Conservation (phyloP, 2,329 filamentous ascomycete species). For the Sporothrix brunneoviolacea region DNA sequence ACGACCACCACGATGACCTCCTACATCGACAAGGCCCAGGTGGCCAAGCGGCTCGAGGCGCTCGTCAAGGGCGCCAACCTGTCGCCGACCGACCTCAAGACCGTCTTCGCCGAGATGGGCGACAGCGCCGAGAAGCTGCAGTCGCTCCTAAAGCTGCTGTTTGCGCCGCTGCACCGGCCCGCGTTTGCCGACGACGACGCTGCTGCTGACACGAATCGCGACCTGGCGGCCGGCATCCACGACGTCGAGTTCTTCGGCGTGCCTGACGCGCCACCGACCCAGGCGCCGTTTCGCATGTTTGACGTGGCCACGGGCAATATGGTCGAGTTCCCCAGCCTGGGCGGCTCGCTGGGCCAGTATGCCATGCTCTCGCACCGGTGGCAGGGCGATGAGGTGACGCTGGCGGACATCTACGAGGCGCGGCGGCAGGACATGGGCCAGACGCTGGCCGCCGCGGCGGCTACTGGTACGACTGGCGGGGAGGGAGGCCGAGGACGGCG, state of each 20-base stretch:
- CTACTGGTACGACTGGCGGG: too few relatives aligned
- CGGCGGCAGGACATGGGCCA: background rate
- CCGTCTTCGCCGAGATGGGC: background rate
- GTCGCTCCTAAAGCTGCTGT: conserved; percentile 21
- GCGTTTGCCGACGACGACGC: conserved; percentile 17
- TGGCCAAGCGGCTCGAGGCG: background rate
- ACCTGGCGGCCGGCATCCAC: conserved; percentile 15
- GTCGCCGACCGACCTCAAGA: background rate
- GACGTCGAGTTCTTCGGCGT: conserved; percentile 21
- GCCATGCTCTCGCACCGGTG: conserved; percentile 31
- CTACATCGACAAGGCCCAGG: background rate
- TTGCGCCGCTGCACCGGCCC: conserved; percentile 22
- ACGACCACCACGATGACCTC: background rate
- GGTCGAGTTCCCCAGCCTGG: conserved; percentile 22
- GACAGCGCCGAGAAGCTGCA: conserved; percentile 20
- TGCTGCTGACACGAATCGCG: conserved; percentile 1
- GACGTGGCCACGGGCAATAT: conserved; percentile 28
- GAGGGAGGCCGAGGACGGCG: too few relatives aligned
- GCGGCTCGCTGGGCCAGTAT: conserved; percentile 24
- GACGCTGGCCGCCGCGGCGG: too few relatives aligned
- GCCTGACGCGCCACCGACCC: conserved; percentile 14
- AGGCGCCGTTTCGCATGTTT: conserved; percentile 27
- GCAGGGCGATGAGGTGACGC: conserved; percentile 22
- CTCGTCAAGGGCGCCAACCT: background rate
- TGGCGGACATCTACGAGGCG: background rate